Conservation (phyloP, 345 rosid genomes). For the Salix dunnii region DNA sequence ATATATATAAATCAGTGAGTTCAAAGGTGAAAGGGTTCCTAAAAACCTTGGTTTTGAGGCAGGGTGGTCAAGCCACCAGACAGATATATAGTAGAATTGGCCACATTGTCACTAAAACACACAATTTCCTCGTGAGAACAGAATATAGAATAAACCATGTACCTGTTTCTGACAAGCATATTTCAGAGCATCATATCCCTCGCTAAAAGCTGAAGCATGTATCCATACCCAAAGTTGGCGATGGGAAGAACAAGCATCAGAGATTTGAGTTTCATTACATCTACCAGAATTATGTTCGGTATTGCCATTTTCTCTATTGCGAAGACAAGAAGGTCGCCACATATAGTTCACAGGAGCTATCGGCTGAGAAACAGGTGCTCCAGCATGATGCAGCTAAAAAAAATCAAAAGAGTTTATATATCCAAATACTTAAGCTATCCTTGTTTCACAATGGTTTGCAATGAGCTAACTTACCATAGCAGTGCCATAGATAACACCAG, state of each 20-base stretch:
- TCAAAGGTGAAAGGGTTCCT: background rate
- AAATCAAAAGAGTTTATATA: background rate
- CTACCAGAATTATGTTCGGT: conserved; percentile 14
- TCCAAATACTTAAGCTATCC: background rate
- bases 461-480: conserved; percentile 54
- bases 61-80: background rate
- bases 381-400: conserved; percentile 69
- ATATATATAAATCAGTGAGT: background rate
- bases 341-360: conserved; percentile 72
- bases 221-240: conserved; percentile 80
- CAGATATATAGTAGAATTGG: background rate
- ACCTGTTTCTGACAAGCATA: conserved; percentile 70
- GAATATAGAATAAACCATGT: background rate
- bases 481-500: conserved; percentile 54
- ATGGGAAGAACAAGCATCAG: conserved; percentile 16
- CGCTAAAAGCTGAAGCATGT: conserved; percentile 75
- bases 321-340: conserved; percentile 53
- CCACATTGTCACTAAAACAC: background rate
- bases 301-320: conserved; percentile 25
- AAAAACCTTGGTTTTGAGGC: background rate
- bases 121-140: background rate
- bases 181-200: conserved; percentile 67
- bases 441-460: background rate
- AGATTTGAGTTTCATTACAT: conserved; percentile 15
- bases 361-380: conserved; percentile 43